Percentiles rank a stretch among this genome's conserved stretches.
These are phyloP conservation scores for Urochloa ruziziensis DNA, from an alignment of 176 grass and related monocot species.

Conservation along the genomic window DNA sequence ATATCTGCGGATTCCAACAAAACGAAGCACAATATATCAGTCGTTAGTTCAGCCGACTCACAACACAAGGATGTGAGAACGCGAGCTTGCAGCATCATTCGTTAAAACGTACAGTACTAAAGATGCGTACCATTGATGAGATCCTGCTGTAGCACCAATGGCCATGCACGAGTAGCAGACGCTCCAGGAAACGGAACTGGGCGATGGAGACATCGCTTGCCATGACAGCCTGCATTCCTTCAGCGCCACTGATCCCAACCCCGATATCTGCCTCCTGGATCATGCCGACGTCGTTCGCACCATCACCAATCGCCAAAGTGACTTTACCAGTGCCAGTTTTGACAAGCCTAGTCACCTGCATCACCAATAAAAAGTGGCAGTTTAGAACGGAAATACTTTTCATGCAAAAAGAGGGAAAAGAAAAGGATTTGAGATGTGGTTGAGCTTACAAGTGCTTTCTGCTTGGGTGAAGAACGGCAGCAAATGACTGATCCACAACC, in stretches of 20 bases:
- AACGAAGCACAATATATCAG: neutral
- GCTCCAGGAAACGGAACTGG: constrained; percentile 86
- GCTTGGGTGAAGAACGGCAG: constrained; percentile 90
- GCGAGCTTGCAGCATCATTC: neutral
- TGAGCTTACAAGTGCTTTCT: constrained; percentile 86
- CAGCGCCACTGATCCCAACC: constrained; percentile 87
- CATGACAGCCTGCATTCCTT: constrained; percentile 99
- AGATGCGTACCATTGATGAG: constrained; percentile 59
- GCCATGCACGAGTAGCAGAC: constrained; percentile 85
- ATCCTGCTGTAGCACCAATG: constrained; percentile 99
- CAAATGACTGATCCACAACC: constrained; percentile 82
- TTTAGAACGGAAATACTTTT: constrained; percentile 1
- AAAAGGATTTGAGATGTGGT: neutral
- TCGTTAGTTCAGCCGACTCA: neutral
- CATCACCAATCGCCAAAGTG: constrained; percentile 84
- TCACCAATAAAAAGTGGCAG: neutral
- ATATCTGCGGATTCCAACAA: constrained; percentile 51
- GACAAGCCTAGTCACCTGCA: constrained; percentile 81
- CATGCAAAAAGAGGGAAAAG: neutral
- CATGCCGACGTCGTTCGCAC: constrained; percentile 96
- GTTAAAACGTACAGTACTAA: neutral
- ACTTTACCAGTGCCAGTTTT: constrained; percentile 67
- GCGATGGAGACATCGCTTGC: constrained; percentile 91
- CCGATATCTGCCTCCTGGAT: constrained; percentile 97
- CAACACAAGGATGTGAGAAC: neutral